Evolutionary conservation across 2,329 filamentous ascomycete species (phyloP), one percentile per base, ranked within the genome.

Genomic region (Lachnellula subtilissima): DNA sequence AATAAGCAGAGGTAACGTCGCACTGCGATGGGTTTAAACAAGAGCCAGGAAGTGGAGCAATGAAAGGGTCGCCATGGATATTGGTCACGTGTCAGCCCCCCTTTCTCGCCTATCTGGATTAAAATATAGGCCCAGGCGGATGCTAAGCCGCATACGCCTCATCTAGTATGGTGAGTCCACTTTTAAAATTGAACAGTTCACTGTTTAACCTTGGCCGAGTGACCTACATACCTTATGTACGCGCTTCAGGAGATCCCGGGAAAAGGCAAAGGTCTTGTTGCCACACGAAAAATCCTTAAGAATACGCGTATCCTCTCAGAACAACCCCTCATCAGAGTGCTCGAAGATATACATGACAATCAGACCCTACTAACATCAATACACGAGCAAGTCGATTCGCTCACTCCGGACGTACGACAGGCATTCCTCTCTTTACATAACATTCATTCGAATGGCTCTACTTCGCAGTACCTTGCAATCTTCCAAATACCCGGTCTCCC

Each of bases 191-290:
- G 23, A 25, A 4, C 4, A 25, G 23, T 25, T 25, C 23, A 25
- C 6, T 25, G 7, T 25, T 25, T 25, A 6, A 25, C 4, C 1
- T 25, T 5, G 3, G 23, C 52, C 50, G 22, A 22, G 2, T 22
- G 22, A 56, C 46, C 36, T 22, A 15, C 7, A 5, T 28, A 28
- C 5, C 5, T 28, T 28, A 63, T 67, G 2, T 68, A 64, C 53
- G 53, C 51, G 19, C 49, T 65, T 22, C 50, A 64, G 32, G 54
- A 60, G 37, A 54, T 71, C 2, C 62, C 64, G 15, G 71, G 67
- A 17, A 74, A 72, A 64, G 74, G 75, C 2, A 70, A 70, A 68
- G 73, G 74, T 7, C 65, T 78, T 6, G 57, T 76, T 48, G 73
- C 75, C 9, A 67, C 42, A 6, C 49, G 57, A 22, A 59, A 70